These are phyloP conservation scores for Fusarium hainanense DNA, from an alignment of 2,329 filamentous ascomycete species.

Conservation along the genomic window DNA sequence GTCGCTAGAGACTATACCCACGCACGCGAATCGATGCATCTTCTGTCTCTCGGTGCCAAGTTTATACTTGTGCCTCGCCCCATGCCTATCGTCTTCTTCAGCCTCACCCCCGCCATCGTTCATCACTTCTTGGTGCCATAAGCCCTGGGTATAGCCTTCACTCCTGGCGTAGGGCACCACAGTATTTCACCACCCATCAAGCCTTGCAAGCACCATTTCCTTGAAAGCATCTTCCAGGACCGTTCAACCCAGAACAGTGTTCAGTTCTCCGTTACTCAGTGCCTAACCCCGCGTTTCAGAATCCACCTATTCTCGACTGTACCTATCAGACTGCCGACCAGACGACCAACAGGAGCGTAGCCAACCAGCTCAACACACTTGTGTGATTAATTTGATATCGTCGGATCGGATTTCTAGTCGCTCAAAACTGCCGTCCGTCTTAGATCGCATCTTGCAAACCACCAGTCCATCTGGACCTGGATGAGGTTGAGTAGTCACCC, in stretches of 20 bases:
- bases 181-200: background rate
- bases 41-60: conserved; percentile 7
- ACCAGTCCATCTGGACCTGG: conserved; percentile 3
- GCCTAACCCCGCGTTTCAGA: conserved; percentile 36
- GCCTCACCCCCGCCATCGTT: background rate
- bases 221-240: conserved; percentile 5
- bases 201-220: background rate
- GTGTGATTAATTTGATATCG: background rate
- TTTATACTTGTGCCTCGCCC: conserved; percentile 7
- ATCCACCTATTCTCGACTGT: conserved; percentile 15
- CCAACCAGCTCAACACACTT: background rate
- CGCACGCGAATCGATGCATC: conserved; percentile 14
- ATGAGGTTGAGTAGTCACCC: conserved; percentile 21
- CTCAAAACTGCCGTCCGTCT: background rate
- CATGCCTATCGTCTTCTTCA: background rate
- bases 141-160: background rate
- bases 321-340: background rate
- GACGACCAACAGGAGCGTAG: background rate
- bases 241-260: background rate
- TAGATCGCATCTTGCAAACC: background rate
- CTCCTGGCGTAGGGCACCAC: background rate
- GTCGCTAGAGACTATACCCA: background rate
- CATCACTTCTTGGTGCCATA: background rate
- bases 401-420: background rate
- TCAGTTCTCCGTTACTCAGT: conserved; percentile 20